These are phyloP conservation scores for Mycena sanguinolenta DNA, from an alignment of 768 basidiomycete species.

Conservation along the genomic window DNA sequence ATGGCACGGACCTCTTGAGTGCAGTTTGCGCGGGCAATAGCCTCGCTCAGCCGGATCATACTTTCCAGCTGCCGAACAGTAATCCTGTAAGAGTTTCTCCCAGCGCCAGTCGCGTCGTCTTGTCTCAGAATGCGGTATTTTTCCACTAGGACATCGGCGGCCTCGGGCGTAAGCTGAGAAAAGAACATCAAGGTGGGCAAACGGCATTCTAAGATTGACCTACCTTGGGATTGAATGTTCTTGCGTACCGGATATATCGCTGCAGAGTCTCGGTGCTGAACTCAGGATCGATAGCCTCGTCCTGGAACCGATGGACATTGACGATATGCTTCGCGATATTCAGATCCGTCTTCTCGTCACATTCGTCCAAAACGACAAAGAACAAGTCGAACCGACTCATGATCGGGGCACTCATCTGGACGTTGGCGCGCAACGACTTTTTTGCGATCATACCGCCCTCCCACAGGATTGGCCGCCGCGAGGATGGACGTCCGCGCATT, in stretches of 20 bases:
- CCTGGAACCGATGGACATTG: slow-evolving; percentile 95
- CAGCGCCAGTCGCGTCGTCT: slow-evolving; percentile 90
- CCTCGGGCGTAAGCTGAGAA: slow-evolving; percentile 88
- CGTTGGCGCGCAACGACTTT: slow-evolving; percentile 90
- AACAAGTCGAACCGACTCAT: slow-evolving; percentile 99
- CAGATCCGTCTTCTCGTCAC: slow-evolving; percentile 91
- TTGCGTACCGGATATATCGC: slow-evolving; percentile 95
- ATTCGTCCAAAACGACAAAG: slow-evolving; percentile 98
- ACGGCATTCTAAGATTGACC: slow-evolving; percentile 30
- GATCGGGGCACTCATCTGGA: slow-evolving; percentile 98
- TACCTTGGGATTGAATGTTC: slow-evolving; percentile 98
- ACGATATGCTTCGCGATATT: slow-evolving; percentile 98
- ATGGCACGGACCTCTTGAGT: slow-evolving; percentile 80
- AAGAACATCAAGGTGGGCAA: slow-evolving; percentile 24
- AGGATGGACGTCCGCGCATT: slow-evolving; percentile 98
- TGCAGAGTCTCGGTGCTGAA: slow-evolving; percentile 98
- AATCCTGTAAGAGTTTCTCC: slow-evolving; percentile 94
- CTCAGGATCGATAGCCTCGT: slow-evolving; percentile 95
- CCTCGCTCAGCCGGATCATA: slow-evolving; percentile 98
- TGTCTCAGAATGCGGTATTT: slow-evolving; percentile 94
- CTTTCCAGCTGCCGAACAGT: slow-evolving; percentile 98
- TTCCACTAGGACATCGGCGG: slow-evolving; percentile 93
- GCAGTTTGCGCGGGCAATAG: slow-evolving; percentile 97
- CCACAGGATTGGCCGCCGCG: slow-evolving; percentile 98
- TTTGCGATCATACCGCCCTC: slow-evolving; percentile 96